phyloP scores from a whole-genome alignment of 495 filamentous ascomycete genomes.

The Lasiosphaeria ovina region DNA sequence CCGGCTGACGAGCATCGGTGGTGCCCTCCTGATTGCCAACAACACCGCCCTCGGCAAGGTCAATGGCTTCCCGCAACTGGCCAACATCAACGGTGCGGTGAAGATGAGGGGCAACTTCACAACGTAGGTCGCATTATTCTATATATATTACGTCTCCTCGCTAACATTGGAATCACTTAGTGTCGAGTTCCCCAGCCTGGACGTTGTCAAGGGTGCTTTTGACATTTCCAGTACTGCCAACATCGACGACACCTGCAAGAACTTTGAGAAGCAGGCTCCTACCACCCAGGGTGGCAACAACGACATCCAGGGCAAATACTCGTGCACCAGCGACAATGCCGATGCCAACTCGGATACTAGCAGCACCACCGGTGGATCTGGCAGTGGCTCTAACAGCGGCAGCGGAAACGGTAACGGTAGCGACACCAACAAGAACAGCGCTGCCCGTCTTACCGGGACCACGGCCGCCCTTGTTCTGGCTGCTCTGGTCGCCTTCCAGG shows the following conservation, averaged over 20 bases:
- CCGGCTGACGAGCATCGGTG: constrained; percentile 63
- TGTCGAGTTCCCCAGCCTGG: constrained; percentile 63
- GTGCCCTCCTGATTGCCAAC: constrained; percentile 80
- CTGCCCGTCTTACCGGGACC: constrained; percentile 34
- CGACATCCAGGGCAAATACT: constrained; percentile 59
- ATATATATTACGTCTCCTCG: not conserved
- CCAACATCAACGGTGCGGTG: constrained; percentile 76
- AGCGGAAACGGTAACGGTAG: constrained; percentile 15
- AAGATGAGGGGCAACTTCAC: constrained; percentile 85
- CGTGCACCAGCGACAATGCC: constrained; percentile 50
- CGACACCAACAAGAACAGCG: constrained; percentile 30
- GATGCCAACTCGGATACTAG: constrained; percentile 44
- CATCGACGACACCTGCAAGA: constrained; percentile 49
- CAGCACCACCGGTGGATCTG: constrained; percentile 22
- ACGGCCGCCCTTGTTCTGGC: constrained; percentile 39
- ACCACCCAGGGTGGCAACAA: constrained; percentile 39
- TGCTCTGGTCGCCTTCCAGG: constrained; percentile 36
- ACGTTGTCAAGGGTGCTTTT: constrained; percentile 80
- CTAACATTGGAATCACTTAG: constrained; percentile 43
- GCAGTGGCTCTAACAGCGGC: constrained; percentile 14
- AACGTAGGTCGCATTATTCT: constrained; percentile 56
- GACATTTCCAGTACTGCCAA: constrained; percentile 74
- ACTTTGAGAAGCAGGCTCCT: constrained; percentile 44
- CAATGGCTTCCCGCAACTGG: constrained; percentile 62
- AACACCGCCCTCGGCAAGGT: constrained; percentile 71